Base-by-base conservation (phyloP, 345 rosid genomes). In the Boechera divaricarpa region DNA sequence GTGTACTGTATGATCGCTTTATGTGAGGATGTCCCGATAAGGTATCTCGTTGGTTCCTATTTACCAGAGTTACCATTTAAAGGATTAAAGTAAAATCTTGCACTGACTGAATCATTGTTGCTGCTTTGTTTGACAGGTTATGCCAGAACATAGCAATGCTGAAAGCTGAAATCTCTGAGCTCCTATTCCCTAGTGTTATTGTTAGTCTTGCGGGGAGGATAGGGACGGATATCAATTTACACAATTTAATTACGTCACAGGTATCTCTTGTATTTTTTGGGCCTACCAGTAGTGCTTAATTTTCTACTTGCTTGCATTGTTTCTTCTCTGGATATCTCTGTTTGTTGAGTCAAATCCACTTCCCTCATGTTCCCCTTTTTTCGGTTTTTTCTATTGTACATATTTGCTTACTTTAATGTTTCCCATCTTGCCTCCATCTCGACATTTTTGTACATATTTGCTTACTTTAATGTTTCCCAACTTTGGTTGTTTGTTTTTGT, bases 81-180 rank as follows among this genome's bases (percentile, higher is more conserved):
- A 18, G 4, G 26, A 41, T 47, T 53, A 28, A 69, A 53, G 39
- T 63, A 26, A 54, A 76, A 45, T 55, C 10, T 49, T 35, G 24
- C 16, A 15, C 63, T 29, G n/a, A 21, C 47, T 42, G 39, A 70
- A 55, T 67, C 72, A 26, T 70, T 67, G 56, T 61, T 71, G 38
- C 71, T 53, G 45, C 74, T 75, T 75, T 58, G 35, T 52, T 54
- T 79, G 76, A 54, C 86, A 94, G 98, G 85, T 84, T 94, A 80
- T 94, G 92, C 75, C 98, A 90, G 83, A 91, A 89, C 78, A 84
- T 94, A 71, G 91, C 86, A 72, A 64, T 87, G 79, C 77, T 88
- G 76, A 94, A 94, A 82, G 85, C 95, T 56, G 98, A 94, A 85
- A 90, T 86, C 53, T 90, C 98, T 62, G 98, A 92, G 91, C 92